A percentile compares a stretch with the other conserved stretches of the same genome.
Conservation (phyloP, 2,329 filamentous ascomycete species). For the Byssothecium circinans region DNA sequence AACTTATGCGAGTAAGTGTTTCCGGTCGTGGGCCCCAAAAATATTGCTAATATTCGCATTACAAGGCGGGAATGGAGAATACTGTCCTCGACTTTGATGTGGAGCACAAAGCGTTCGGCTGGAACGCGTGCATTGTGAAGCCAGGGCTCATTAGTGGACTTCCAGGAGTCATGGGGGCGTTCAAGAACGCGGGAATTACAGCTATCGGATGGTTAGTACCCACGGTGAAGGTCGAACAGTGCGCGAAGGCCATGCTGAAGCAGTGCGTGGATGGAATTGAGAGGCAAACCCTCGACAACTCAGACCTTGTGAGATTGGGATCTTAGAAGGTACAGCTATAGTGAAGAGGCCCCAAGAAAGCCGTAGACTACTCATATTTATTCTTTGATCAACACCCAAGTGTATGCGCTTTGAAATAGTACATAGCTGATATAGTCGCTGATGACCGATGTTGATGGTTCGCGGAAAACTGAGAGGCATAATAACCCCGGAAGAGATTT, state of each 20-base stretch:
- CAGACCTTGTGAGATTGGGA: constrained; percentile 1
- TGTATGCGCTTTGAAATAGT: no score
- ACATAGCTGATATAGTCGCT: no score
- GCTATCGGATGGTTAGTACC: constrained; percentile 1
- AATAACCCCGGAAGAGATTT: no score
- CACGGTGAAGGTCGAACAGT: background rate
- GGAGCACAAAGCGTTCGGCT: constrained; percentile 4
- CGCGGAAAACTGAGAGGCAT: no score
- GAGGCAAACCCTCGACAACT: constrained; percentile 8
- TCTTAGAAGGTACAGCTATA: background rate
- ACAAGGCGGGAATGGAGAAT: constrained; percentile 3
- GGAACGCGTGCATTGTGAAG: constrained; percentile 4
- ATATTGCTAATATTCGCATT: background rate
- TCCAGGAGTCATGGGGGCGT: background rate
- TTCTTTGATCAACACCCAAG: no score
- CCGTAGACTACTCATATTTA: no score
- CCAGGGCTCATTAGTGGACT: constrained; percentile 3
- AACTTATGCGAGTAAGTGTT: background rate
- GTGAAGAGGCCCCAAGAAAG: no score
- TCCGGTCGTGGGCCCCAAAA: background rate
- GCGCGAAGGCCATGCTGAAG: constrained; percentile 5
- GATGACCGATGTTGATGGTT: no score
- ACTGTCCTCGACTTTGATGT: constrained; percentile 5
- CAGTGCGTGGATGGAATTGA: constrained; percentile 4
- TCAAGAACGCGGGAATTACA: background rate